Base-by-base conservation (phyloP, 306 rosid species). In the Oxytropis ochrocephala region DNA sequence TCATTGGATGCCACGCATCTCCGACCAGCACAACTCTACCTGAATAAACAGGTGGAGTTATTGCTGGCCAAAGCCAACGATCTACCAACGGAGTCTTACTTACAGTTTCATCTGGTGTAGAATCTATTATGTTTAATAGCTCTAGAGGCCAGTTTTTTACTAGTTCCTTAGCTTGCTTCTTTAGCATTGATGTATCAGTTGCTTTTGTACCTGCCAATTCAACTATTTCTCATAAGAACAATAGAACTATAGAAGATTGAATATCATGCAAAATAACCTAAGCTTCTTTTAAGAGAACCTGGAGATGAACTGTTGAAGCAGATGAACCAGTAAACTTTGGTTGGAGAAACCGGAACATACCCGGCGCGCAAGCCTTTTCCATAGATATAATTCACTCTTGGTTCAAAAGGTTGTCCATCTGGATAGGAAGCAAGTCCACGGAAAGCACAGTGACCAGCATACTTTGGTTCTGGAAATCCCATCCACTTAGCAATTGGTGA, bases 1-100 rank as follows among this genome's bases (percentile, higher is more conserved):
- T 93, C 96, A 93, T 93, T 14, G 98, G 97, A 19, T 93, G 98
- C 98, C 98, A 93, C 0, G 98, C 97, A 7, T 90, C 97, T 62
- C 98, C 98, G 2, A 88, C 96, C 29, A 90, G 59, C 55, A 88
- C 96, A 59, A 88, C 91, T 64, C 83, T 79, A 21, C 97, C 98
- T 0, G 85, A 54, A 3, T 89, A 85, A 65, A 78, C 96, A 0
- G 85, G 41, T 0, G 98, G 98, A 72, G 80, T 86, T 75, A 84
- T 48, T 21, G 76, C 82, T 0, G 94, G 98, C 97, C 97, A 93
- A 9, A 90, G 83, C 97, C 97, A 93, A 49, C 96, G 81, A 77
- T 93, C 94, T 21, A 80, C 98, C 2, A 93, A 86, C 0, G 98
- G 97, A 6, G 90, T 85, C 81, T 67, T 74, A 10, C 58, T 86